Evolutionary conservation across 768 basidiomycete genomes (phyloP).

Genomic region (Tulasnella sp.): DNA sequence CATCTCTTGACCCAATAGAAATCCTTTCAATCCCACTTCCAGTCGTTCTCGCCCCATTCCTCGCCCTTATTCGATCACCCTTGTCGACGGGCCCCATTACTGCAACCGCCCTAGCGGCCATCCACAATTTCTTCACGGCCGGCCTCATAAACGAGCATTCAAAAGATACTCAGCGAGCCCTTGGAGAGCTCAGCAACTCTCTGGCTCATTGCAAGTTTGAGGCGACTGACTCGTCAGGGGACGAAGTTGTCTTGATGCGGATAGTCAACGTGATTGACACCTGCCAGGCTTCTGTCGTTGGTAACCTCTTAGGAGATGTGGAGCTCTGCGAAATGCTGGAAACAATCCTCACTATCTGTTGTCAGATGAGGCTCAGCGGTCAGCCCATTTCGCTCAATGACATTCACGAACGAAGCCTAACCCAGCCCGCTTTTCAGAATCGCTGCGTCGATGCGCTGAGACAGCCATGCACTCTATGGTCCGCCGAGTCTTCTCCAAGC

Average conservation of each 20-base stretch:
- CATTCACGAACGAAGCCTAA: conserved; percentile 12
- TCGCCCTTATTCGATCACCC: conserved; percentile 89
- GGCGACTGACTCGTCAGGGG: conserved; percentile 94
- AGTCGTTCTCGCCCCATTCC: conserved; percentile 80
- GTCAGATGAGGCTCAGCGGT: conserved; percentile 97
- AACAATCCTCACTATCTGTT: conserved; percentile 94
- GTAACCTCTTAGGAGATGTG: conserved; percentile 79
- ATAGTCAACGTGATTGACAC: conserved; percentile 89
- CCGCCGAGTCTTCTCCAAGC: conserved; percentile 73
- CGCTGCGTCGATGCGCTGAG: conserved; percentile 84
- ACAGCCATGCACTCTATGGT: conserved; percentile 87
- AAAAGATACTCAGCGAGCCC: conserved; percentile 61
- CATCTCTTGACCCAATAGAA: conserved; percentile 49
- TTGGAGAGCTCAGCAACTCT: conserved; percentile 83
- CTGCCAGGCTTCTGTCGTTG: conserved; percentile 66
- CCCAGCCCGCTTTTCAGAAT: conserved; percentile 55
- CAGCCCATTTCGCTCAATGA: conserved; percentile 44
- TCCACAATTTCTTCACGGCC: conserved; percentile 86
- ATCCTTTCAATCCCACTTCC: conserved; percentile 60
- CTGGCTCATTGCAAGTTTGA: conserved; percentile 98
- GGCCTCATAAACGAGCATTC: conserved; percentile 67
- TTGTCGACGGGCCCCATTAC: conserved; percentile 97
- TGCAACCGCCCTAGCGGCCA: conserved; percentile 83
- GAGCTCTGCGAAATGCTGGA: conserved; percentile 99
- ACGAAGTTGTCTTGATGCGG: conserved; percentile 91